Conservation (phyloP, 1,139 yeast species). For the Taphrina confusa region DNA sequence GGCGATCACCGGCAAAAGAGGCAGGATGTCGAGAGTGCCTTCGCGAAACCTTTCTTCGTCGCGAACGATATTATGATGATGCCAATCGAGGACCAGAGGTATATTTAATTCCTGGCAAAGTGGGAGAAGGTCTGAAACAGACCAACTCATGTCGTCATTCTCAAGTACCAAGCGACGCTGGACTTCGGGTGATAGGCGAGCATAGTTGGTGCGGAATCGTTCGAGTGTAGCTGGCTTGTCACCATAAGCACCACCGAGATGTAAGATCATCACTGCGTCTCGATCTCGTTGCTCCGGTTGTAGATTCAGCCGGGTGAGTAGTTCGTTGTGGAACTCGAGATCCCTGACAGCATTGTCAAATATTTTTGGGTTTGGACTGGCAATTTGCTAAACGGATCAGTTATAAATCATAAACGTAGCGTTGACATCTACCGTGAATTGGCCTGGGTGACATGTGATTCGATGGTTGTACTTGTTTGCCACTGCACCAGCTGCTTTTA, state of each 20-base stretch:
- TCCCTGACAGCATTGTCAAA: conserved; percentile 36
- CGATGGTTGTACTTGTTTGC: conserved; percentile 36
- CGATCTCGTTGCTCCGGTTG: conserved; percentile 32
- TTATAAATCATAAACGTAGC: not conserved
- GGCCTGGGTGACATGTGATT: conserved; percentile 37
- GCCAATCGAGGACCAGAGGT: conserved; percentile 38
- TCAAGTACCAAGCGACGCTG: conserved; percentile 35
- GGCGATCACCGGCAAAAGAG: conserved; percentile 26
- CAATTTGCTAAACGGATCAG: conserved; percentile 27
- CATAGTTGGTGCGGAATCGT: conserved; percentile 36
- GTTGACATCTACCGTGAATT: conserved; percentile 20
- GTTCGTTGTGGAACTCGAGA: conserved; percentile 35
- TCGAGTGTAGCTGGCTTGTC: conserved; percentile 36
- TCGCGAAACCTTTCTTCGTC: conserved; percentile 36
- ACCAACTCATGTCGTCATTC: conserved; percentile 37
- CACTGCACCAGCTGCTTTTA: conserved; percentile 35
- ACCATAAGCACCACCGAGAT: conserved; percentile 37
- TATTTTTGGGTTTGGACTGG: conserved; percentile 33
- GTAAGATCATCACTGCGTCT: conserved; percentile 36
- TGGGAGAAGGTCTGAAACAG: conserved; percentile 36
- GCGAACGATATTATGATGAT: conserved; percentile 37
- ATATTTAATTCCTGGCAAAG: conserved; percentile 36
- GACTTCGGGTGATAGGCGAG: conserved; percentile 32
- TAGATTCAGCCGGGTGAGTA: conserved; percentile 30
- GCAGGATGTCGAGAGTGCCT: conserved; percentile 32